These are phyloP conservation scores for Backusella mclennaniae DNA, from an alignment of 192 early-diverging fungal genomes.

Conservation along the genomic window DNA sequence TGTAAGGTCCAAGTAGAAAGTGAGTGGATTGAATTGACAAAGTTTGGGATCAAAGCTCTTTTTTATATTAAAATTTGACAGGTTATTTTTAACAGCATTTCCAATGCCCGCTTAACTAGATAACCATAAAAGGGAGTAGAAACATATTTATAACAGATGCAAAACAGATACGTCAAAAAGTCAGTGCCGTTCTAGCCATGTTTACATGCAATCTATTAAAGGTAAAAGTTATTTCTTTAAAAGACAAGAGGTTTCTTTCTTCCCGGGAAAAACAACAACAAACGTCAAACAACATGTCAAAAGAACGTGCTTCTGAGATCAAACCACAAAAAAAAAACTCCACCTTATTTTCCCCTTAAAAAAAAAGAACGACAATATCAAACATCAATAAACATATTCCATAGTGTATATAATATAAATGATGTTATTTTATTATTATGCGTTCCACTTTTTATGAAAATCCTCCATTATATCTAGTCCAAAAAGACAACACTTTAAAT, in stretches of 20 bases:
- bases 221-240: neutral
- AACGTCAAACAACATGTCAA: neutral
- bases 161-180: too few relatives aligned
- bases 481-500: slow-evolving; percentile 22
- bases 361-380: too few relatives aligned
- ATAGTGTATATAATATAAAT: neutral
- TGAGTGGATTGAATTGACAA: neutral
- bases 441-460: neutral
- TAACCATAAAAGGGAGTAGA: neutral
- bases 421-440: neutral
- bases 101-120: neutral
- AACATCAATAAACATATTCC: too few relatives aligned
- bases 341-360: neutral
- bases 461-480: neutral
- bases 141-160: neutral
- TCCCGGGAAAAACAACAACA: neutral
- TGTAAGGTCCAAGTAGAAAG: neutral
- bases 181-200: neutral
- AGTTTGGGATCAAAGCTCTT: neutral
- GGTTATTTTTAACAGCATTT: neutral
- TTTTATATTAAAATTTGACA: neutral
- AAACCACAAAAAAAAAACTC: too few relatives aligned
- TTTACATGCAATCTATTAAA: neutral
- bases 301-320: neutral
- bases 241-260: neutral